Base-by-base conservation (phyloP, 1,139 yeast species). In the Debaryomycetaceae sp. region DNA sequence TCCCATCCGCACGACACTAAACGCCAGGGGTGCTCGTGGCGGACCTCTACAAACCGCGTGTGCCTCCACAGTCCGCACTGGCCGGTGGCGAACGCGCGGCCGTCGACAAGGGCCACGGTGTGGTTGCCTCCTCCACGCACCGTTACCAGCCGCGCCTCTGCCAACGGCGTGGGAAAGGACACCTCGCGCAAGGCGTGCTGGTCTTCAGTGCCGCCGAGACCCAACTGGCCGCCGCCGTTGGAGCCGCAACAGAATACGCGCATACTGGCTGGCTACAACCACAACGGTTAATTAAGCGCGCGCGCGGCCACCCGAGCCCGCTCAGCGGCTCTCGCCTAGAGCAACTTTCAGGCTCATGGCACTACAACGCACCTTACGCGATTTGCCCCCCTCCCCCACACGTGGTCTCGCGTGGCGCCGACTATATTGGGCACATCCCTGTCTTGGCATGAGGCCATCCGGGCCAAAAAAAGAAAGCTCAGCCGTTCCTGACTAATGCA, bases 101-200 rank as follows among this genome's bases (percentile, higher is more conserved):
- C 56, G 2, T 54, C 61, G 10, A 75, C 49, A 5, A 85, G 52
- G 2, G 86, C 42, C 22, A 85, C 45, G 0, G 95, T 80, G 51
- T 91, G 97, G 47, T 88, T 89, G 0, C 97, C 97, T 3, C 97
- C 97, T 48, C 88, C 77, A 1, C 65, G 69, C 21, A 78, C 64
- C 50, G 58, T 65, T 25, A 44, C 37, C 0, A 78, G 69, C 23
- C 38, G 17, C 9, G n/a, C n/a, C n/a, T n/a, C 27, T 19, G 1
- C 44, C 48, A 22, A 32, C 30, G 14, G 22, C 29, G 9, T 17
- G 5, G 8, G 4, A 4, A 61, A 56, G n/a, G 34, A 30, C 10
- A 56, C 54, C 2, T 46, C 41, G 19, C 38, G 44, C 4, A 76
- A 58, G 2, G 16, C 33, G 29, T 50, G 44, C 17, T 65, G 49